These are phyloP conservation scores for Dendryphion nanum DNA, from an alignment of 2,329 filamentous ascomycete genomes.

Conservation along the genomic window DNA sequence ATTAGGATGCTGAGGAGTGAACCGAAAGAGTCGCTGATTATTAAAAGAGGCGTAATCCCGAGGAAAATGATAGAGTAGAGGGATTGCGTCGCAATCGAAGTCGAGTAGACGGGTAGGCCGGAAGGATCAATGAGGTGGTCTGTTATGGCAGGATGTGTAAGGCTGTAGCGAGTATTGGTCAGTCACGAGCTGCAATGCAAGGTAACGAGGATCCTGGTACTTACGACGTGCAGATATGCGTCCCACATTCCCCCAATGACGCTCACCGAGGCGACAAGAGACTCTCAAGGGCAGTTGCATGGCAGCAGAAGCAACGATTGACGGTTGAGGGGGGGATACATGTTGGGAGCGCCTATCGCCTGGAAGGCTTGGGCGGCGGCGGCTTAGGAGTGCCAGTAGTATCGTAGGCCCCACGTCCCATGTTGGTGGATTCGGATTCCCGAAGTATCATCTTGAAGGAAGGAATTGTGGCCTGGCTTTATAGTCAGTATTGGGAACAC, in stretches of 20 bases:
- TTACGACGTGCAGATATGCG: constrained; percentile 32
- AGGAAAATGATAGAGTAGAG: constrained; percentile 12
- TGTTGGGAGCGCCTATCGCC: constrained; percentile 24
- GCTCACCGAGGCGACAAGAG: constrained; percentile 10
- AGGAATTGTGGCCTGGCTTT: too few relatives aligned
- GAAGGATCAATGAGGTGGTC: constrained; percentile 5
- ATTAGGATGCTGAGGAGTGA: constrained; percentile 34
- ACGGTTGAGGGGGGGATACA: constrained; percentile 1
- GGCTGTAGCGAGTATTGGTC: constrained; percentile 29
- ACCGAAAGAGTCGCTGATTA: constrained; percentile 34
- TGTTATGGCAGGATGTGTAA: constrained; percentile 15
- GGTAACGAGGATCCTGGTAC: constrained; percentile 25
- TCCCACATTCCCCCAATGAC: constrained; percentile 34
- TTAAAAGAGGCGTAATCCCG: constrained; percentile 36
- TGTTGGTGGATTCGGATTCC: constrained; percentile 44
- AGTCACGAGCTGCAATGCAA: constrained; percentile 28
- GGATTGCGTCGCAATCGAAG: not conserved
- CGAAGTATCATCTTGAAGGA: constrained; percentile 42
- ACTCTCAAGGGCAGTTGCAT: constrained; percentile 6
- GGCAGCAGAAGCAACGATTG: constrained; percentile 6
- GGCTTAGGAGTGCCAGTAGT: constrained; percentile 51
- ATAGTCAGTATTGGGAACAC: too few relatives aligned
- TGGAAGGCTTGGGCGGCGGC: constrained; percentile 41
- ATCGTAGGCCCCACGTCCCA: constrained; percentile 51
- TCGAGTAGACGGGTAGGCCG: not conserved